Evolutionary conservation across 1,139 yeast species (phyloP).

Genomic region (Yamadazyma blattariae): DNA sequence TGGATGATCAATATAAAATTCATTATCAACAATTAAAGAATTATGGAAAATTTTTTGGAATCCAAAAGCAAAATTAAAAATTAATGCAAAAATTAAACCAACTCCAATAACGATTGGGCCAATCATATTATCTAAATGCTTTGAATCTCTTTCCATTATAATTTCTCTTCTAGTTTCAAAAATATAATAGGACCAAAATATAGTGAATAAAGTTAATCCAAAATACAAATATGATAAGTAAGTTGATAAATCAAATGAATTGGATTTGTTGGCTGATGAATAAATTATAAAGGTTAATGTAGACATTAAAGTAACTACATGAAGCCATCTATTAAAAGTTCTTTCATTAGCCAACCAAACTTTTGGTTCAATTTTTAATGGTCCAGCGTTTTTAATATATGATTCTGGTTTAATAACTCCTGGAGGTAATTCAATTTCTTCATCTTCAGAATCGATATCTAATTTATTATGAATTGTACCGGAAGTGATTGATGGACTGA

Average conservation of each 20-base stretch:
- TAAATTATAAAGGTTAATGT: conserved; percentile 83
- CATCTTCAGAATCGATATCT: conserved; percentile 83
- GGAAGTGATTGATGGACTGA: conserved; percentile 10
- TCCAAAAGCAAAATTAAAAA: conserved; percentile 71
- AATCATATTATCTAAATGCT: conserved; percentile 81
- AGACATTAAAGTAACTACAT: conserved; percentile 84
- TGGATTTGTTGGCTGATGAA: conserved; percentile 67
- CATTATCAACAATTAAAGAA: conserved; percentile 15
- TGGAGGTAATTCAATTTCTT: conserved; percentile 78
- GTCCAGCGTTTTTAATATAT: conserved; percentile 84
- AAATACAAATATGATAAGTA: conserved; percentile 77
- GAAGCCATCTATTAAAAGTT: conserved; percentile 94
- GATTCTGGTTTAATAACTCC: conserved; percentile 83
- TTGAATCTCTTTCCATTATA: conserved; percentile 79
- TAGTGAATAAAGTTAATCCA: conserved; percentile 74
- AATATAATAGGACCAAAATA: conserved; percentile 84
- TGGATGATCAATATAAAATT: conserved; percentile 32
- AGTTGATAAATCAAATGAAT: conserved; percentile 55
- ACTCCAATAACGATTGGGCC: conserved; percentile 83
- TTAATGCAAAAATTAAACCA: conserved; percentile 65
- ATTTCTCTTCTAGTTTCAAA: conserved; percentile 69
- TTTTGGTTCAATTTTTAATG: conserved; percentile 91
- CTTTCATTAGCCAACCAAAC: conserved; percentile 99
- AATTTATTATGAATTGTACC: conserved; percentile 27
- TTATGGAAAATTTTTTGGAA: conserved; percentile 36